Evolutionary conservation across 306 rosid species (phyloP), one percentile per base, ranked within the genome.

Genomic region (Astragalus membranaceus): DNA sequence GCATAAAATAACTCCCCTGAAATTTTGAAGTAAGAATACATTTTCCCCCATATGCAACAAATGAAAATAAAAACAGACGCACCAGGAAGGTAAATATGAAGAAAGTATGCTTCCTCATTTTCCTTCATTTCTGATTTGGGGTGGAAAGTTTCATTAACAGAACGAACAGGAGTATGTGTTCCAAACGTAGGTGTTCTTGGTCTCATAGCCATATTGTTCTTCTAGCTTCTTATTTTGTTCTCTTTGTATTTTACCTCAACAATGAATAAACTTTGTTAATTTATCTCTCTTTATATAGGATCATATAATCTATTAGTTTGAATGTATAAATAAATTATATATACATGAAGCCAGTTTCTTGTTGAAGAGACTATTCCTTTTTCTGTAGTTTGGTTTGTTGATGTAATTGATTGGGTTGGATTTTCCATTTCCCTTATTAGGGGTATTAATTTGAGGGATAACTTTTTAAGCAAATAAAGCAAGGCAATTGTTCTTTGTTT

Each of bases 11-110:
- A n/a, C n/a, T n/a, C n/a, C n/a, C n/a, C n/a, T n/a, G n/a, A n/a
- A n/a, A n/a, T n/a, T n/a, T n/a, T n/a, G n/a, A n/a, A n/a, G n/a
- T n/a, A n/a, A n/a, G n/a, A n/a, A n/a, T n/a, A n/a, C n/a, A n/a
- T n/a, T n/a, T n/a, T n/a, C n/a, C n/a, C n/a, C n/a, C 44, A 39
- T 20, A 20, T 39, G 39, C 39, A 35, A 35, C 39, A 35, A 35
- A 35, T 8, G 8, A 37, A 37, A 37, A 8, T 1, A 37, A 37
- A 37, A 0, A 7, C 7, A 37, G 0, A 6, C 75, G 55, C 5
- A 88, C 95, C 95, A 29, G 86, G 88, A 60, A 86, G 82, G 12
- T 71, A 76, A 70, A 88, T 12, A 16, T 43, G 46, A 61, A 78
- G 49, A 62, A 78, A 5, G 29, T 52, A 60, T 37, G 79, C 83